Conservation (phyloP, 129 eudicot species). For the Gnaphalium uliginosum region DNA sequence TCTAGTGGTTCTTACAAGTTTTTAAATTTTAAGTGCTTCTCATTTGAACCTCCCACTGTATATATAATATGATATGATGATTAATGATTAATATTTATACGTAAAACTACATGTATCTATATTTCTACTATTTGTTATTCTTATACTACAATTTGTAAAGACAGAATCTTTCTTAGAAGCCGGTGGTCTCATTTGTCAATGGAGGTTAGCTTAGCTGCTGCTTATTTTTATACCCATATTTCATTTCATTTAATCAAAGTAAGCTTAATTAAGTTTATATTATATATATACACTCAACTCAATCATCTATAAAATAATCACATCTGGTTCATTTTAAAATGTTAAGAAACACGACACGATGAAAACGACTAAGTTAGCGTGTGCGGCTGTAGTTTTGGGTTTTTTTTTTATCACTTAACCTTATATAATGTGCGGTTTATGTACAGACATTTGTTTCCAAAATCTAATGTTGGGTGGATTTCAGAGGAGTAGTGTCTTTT, state of each 20-base stretch:
- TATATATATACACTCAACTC: slow-evolving; percentile 2
- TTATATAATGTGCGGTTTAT: too few species aligned
- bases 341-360: not conserved
- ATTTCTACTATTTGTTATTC: not conserved
- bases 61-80: not conserved
- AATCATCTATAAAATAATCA: not conserved
- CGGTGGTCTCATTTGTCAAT: slow-evolving; percentile 32
- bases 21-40: too few species aligned
- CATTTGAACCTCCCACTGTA: too few species aligned
- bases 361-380: not conserved
- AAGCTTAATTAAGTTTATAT: not conserved
- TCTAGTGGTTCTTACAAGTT: too few species aligned
- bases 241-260: slow-evolving; percentile 16
- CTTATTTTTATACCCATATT: slow-evolving; percentile 35
- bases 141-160: slow-evolving; percentile 23
- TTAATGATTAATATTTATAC: not conserved
- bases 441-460: too few species aligned
- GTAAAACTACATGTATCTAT: not conserved
- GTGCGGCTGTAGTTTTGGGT: not conserved
- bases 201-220: slow-evolving; percentile 44
- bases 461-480: too few species aligned
- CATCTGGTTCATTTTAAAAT: not conserved
- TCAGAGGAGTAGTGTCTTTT: too few species aligned
- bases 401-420: not conserved
- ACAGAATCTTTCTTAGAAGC: slow-evolving; percentile 18